Percentiles rank a stretch among this genome's conserved stretches.
phyloP scores from a whole-genome alignment of 345 rosid genomes.

The Salix brachista region DNA sequence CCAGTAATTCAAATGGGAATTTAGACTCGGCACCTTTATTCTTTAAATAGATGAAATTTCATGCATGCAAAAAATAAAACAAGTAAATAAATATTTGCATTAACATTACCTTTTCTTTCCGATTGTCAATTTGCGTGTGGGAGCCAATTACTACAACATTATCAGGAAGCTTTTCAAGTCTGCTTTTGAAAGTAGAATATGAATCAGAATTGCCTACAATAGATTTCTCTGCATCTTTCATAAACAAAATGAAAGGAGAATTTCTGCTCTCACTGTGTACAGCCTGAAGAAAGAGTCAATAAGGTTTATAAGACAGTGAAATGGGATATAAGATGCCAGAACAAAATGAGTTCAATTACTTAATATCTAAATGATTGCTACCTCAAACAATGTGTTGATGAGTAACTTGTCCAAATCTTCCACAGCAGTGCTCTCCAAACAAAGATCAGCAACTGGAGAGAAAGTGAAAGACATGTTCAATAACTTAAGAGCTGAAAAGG shows the following conservation, averaged over 20 bases:
- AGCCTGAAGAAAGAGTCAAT: constrained; percentile 41
- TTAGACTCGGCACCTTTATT: not conserved
- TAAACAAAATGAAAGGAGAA: constrained; percentile 76
- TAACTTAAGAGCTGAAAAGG: constrained; percentile 14
- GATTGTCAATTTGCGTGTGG: constrained; percentile 64
- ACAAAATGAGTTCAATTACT: constrained; percentile 1
- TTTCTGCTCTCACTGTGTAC: constrained; percentile 63
- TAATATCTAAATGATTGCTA: constrained; percentile 21
- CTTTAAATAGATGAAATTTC: not conserved
- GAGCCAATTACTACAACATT: constrained; percentile 75
- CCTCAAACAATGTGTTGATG: constrained; percentile 79
- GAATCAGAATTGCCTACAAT: constrained; percentile 65
- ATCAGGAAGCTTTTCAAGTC: constrained; percentile 68
- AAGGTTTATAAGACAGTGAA: constrained; percentile 12
- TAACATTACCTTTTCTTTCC: constrained; percentile 77
- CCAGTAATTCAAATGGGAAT: not conserved
- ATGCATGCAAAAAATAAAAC: not conserved
- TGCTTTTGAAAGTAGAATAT: constrained; percentile 57
- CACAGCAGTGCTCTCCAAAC: constrained; percentile 39
- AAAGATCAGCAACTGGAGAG: constrained; percentile 61
- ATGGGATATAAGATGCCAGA: constrained; percentile 4
- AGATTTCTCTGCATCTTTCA: constrained; percentile 93
- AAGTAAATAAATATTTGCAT: not conserved
- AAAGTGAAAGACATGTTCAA: constrained; percentile 18
- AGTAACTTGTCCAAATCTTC: constrained; percentile 65